A percentile compares a stretch with the other conserved stretches of the same genome.
These are phyloP conservation scores for Colletotrichum lupini DNA, from an alignment of 2,329 filamentous ascomycete species.

Conservation along the genomic window DNA sequence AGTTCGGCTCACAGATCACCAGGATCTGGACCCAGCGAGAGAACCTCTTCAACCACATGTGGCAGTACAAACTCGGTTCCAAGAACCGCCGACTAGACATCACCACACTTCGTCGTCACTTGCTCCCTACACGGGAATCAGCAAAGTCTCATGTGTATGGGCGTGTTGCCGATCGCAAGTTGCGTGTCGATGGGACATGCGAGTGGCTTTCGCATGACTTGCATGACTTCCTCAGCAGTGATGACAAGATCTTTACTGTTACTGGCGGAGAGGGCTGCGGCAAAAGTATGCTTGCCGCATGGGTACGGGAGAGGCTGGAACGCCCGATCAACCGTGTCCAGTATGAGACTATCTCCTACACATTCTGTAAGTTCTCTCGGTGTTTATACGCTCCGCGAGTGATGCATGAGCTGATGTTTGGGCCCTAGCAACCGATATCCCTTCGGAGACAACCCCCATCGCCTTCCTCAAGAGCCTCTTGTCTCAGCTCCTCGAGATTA, in stretches of 20 bases:
- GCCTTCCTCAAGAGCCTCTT: slow-evolving; percentile 50
- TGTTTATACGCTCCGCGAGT: too few species aligned
- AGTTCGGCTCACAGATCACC: slow-evolving; percentile 48
- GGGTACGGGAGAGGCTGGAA: slow-evolving; percentile 52
- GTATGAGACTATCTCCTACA: slow-evolving; percentile 49
- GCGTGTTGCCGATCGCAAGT: slow-evolving; percentile 49
- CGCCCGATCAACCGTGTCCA: slow-evolving; percentile 48
- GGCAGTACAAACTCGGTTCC: slow-evolving; percentile 46
- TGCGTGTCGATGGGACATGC: slow-evolving; percentile 52
- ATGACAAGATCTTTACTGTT: slow-evolving; percentile 48
- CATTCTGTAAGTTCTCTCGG: slow-evolving; percentile 46
- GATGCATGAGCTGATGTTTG: neutral
- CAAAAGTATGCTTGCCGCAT: slow-evolving; percentile 52
- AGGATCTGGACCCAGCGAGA: slow-evolving; percentile 48
- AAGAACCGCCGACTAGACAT: slow-evolving; percentile 40
- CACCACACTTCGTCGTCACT: slow-evolving; percentile 44
- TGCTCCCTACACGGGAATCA: slow-evolving; percentile 41
- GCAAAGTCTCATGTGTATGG: slow-evolving; percentile 46
- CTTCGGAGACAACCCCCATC: slow-evolving; percentile 43
- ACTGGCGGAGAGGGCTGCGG: slow-evolving; percentile 48
- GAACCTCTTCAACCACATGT: slow-evolving; percentile 47
- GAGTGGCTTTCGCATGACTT: slow-evolving; percentile 51
- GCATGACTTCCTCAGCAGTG: slow-evolving; percentile 47
- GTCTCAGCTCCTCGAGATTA: slow-evolving; percentile 51
- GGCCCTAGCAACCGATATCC: slow-evolving; percentile 41